Evolutionary conservation across 2,329 filamentous ascomycete genomes (phyloP).

Genomic region (Hypoxylon sp.): DNA sequence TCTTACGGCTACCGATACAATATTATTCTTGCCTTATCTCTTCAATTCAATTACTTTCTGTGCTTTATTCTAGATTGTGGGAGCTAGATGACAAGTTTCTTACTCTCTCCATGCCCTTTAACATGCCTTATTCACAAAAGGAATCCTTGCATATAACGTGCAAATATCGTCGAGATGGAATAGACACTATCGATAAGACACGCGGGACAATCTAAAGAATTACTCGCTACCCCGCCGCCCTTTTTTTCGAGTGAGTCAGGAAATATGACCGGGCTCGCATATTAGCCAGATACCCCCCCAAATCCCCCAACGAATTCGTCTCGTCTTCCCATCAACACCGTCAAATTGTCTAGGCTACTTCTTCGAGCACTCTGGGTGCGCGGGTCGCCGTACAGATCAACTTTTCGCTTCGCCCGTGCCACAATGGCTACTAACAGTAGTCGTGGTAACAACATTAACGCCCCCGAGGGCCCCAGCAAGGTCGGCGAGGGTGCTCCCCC

Average conservation of each 20-base stretch:
- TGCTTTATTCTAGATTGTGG: no score
- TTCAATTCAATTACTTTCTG: no score
- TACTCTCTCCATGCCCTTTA: no score
- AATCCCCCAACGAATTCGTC: slow-evolving; percentile 29
- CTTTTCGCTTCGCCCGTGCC: slow-evolving; percentile 51
- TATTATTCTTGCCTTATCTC: no score
- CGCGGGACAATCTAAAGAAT: slow-evolving; percentile 1
- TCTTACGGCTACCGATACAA: no score
- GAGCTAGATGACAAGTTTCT: no score
- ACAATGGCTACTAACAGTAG: slow-evolving; percentile 68
- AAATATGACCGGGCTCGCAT: slow-evolving; percentile 18
- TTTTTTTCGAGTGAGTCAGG: slow-evolving; percentile 25
- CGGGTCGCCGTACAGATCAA: slow-evolving; percentile 59
- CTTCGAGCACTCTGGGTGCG: slow-evolving; percentile 66
- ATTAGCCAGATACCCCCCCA: slow-evolving; percentile 14
- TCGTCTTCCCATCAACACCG: slow-evolving; percentile 37
- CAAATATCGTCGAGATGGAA: no score
- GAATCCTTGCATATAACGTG: no score
- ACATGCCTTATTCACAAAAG: no score
- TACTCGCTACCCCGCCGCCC: slow-evolving; percentile 30
- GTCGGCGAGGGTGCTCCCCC: slow-evolving; percentile 48
- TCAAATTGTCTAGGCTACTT: slow-evolving; percentile 59
- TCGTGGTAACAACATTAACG: slow-evolving; percentile 56
- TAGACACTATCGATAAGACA: slow-evolving; percentile 26
- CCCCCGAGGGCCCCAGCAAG: slow-evolving; percentile 53